Conservation (phyloP, 2,329 filamentous ascomycete genomes). For the Chalaropsis thielavioides region DNA sequence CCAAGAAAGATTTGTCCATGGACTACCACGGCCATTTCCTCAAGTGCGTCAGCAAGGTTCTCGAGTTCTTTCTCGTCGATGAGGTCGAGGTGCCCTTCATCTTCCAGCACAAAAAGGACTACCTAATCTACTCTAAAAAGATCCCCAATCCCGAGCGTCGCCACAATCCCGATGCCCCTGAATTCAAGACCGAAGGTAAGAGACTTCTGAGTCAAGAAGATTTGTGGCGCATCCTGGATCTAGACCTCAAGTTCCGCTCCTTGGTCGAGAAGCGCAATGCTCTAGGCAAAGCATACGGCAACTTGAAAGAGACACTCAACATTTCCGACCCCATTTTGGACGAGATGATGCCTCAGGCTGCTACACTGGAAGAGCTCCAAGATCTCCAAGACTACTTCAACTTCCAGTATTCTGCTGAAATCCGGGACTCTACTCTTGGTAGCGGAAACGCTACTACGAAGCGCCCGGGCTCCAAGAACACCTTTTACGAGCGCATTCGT, state of each 20-base stretch:
- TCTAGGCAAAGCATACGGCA: constrained; percentile 64
- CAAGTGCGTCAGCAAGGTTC: constrained; percentile 75
- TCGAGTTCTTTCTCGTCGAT: constrained; percentile 89
- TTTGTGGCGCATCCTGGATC: constrained; percentile 85
- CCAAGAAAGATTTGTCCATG: constrained; percentile 61
- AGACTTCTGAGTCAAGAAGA: constrained; percentile 87
- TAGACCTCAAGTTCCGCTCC: constrained; percentile 89
- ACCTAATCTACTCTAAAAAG: constrained; percentile 79
- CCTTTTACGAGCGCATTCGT: constrained; percentile 70
- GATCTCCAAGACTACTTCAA: constrained; percentile 94
- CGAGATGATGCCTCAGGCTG: constrained; percentile 64
- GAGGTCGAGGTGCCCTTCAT: constrained; percentile 95
- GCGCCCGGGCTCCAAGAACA: constrained; percentile 69
- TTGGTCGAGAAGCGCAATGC: constrained; percentile 83
- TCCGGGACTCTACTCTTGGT: constrained; percentile 62
- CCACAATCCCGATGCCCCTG: constrained; percentile 54
- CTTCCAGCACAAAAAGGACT: constrained; percentile 96
- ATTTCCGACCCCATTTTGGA: constrained; percentile 64
- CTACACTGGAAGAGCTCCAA: constrained; percentile 87
- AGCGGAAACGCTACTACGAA: constrained; percentile 52
- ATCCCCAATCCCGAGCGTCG: constrained; percentile 43
- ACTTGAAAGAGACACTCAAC: constrained; percentile 45
- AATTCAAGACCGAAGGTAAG: constrained; percentile 64
- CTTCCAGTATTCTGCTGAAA: constrained; percentile 74
- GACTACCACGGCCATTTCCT: constrained; percentile 73